Conservation (phyloP, 495 filamentous ascomycete genomes). For the Amphirosellinia nigrospora region DNA sequence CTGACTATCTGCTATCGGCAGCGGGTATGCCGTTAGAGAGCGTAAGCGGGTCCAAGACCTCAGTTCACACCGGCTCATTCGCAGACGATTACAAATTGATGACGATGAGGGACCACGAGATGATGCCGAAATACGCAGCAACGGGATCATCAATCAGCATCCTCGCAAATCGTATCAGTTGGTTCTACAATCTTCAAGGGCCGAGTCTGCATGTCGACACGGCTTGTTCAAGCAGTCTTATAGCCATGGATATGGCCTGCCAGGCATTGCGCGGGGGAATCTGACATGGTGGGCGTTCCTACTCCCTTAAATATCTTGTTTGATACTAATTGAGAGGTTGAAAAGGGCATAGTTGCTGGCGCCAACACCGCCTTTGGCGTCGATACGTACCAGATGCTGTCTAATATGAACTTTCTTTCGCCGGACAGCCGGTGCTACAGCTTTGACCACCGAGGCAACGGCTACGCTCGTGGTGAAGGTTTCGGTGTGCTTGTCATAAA, state of each 20-base stretch:
- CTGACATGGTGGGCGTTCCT: not conserved
- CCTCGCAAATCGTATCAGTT: slow-evolving; percentile 52
- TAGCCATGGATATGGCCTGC: slow-evolving; percentile 63
- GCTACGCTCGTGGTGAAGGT: slow-evolving; percentile 60
- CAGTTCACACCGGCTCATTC: slow-evolving; percentile 31
- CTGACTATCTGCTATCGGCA: slow-evolving; percentile 1
- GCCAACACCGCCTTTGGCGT: slow-evolving; percentile 47
- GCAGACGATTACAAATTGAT: slow-evolving; percentile 32
- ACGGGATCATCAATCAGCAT: slow-evolving; percentile 53
- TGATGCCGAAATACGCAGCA: slow-evolving; percentile 16
- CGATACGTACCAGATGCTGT: not conserved
- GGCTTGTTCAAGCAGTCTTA: slow-evolving; percentile 57
- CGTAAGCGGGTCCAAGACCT: slow-evolving; percentile 29
- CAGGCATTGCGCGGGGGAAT: slow-evolving; percentile 54
- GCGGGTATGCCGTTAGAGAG: slow-evolving; percentile 38
- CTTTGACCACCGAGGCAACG: slow-evolving; percentile 41
- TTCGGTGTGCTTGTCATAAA: slow-evolving; percentile 47
- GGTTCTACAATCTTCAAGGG: slow-evolving; percentile 51
- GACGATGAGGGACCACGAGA: slow-evolving; percentile 29
- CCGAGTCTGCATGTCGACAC: slow-evolving; percentile 50
- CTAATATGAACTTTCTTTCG: slow-evolving; percentile 32
- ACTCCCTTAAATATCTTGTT: not conserved
- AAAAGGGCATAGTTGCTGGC: slow-evolving; percentile 50
- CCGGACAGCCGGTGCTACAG: slow-evolving; percentile 38
- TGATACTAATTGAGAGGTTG: slow-evolving; percentile 10